Conservation (phyloP, 1,139 yeast genomes). For the Candida gigantensis region DNA sequence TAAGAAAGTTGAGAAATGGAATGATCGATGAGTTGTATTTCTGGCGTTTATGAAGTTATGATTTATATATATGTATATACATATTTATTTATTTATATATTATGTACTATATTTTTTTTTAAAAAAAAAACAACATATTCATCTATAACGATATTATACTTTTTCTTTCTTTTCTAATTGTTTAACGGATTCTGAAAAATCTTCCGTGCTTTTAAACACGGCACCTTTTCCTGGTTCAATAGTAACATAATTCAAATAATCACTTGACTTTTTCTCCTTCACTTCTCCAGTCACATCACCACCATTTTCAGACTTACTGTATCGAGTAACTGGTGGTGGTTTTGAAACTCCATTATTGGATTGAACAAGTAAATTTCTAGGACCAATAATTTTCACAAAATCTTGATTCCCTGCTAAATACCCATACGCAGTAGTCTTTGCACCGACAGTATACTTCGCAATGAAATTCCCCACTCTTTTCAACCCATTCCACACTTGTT, state of each 20-base stretch:
- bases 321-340: too few species aligned
- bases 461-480: neutral
- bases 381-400: conserved; percentile 54
- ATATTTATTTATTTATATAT: neutral
- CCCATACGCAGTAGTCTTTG: conserved; percentile 15
- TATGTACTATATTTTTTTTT: neutral
- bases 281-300: conserved; percentile 6
- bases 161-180: conserved; percentile 21
- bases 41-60: neutral
- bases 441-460: conserved; percentile 3
- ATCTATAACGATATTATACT: too few species aligned
- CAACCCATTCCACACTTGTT: conserved; percentile 1
- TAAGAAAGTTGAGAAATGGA: conserved; percentile 13
- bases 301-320: too few species aligned
- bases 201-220: conserved; percentile 43
- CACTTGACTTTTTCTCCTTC: conserved; percentile 24
- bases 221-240: conserved; percentile 42
- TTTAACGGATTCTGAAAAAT: conserved; percentile 40
- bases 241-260: conserved; percentile 48
- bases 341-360: conserved; percentile 21
- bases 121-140: too few species aligned
- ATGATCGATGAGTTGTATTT: conserved; percentile 4
- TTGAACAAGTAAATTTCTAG: conserved; percentile 55
- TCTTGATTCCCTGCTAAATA: conserved; percentile 34
- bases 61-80: neutral